Evolutionary conservation across 495 filamentous ascomycete genomes (phyloP).

Genomic region (Neurospora sp.): DNA sequence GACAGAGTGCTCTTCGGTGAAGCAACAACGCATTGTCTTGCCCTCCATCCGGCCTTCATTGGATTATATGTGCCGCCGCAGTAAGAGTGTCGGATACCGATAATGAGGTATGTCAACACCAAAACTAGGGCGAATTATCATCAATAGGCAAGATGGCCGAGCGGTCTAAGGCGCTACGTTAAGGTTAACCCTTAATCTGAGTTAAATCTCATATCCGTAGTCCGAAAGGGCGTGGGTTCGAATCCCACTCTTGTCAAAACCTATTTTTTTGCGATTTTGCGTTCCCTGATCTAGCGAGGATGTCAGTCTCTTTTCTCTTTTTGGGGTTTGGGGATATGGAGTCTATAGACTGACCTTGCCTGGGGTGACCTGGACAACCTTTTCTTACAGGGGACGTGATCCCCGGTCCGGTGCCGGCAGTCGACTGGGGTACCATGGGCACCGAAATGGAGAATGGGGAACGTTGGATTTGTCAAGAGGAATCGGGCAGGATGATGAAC

Average conservation of each 20-base stretch:
- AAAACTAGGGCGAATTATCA: too few species aligned
- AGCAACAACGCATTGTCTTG: too few species aligned
- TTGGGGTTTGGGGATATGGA: background rate
- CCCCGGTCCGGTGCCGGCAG: background rate
- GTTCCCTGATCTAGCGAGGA: background rate
- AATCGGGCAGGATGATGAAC: background rate
- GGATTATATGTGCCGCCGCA: too few species aligned
- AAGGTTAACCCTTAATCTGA: slow-evolving; percentile 15
- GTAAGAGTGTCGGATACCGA: too few species aligned
- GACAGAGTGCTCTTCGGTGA: too few species aligned
- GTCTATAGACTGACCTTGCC: background rate
- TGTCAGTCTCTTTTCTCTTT: background rate
- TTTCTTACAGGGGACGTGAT: background rate
- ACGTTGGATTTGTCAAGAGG: background rate
- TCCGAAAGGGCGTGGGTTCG: slow-evolving; percentile 10
- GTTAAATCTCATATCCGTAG: background rate
- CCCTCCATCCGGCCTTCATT: too few species aligned
- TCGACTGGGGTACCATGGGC: background rate
- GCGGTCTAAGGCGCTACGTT: slow-evolving; percentile 20
- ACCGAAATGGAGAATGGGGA: background rate
- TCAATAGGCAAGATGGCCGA: slow-evolving; percentile 15
- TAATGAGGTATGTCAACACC: background rate
- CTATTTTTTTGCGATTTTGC: background rate
- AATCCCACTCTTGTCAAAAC: slow-evolving; percentile 9
- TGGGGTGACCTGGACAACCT: background rate